Evolutionary conservation across 257 asterid genomes (phyloP), one percentile per base, ranked within the genome.

Genomic region (Perilla frutescens): DNA sequence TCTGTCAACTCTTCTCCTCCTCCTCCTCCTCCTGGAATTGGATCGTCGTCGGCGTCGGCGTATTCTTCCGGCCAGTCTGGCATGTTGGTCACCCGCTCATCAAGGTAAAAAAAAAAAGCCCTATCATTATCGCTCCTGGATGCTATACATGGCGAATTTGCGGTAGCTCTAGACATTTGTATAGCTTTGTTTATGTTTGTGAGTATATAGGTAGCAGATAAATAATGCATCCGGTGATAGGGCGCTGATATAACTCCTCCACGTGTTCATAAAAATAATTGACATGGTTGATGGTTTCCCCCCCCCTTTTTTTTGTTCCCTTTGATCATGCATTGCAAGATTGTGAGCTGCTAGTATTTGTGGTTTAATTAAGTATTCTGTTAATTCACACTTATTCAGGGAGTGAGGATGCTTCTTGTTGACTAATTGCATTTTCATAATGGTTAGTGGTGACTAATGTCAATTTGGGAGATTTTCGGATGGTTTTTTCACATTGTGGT

Each of bases 21-120:
- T 12, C 67, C 79, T 13, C 54, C 80, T 32, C 47, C 85, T 9
- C 78, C 88, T 73, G 79, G 72, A 72, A 58, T 65, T 45, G 81
- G 83, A 39, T 74, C 91, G 7, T 77, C 89, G 8, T n/a, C 64
- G 59, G 37, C 37, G 48, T 8, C 48, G 29, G 26, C 71, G 50
- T 39, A 29, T 34, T 65, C 71, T 1, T 50, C 86, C 3, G 84
- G 81, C 37, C 87, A 85, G 14, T 79, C 96, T 64, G 77, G 76
- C 29, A 67, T 81, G 74, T 32, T 89, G 69, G 82, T 87, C 69
- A 65, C 82, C 71, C 86, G 87, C 43, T 80, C 89, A 6, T 77
- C 92, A 40, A 79, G 87, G 97, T 91, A 20, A 26, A 43, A 5
- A 56, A 5, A 56, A 15, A 20, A 4, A 31, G 49, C n/a, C 47